Percentiles rank a stretch among this genome's conserved stretches.
These are phyloP conservation scores for Corynespora cassiicola DNA, from an alignment of 2,329 filamentous ascomycete genomes.

Conservation along the genomic window DNA sequence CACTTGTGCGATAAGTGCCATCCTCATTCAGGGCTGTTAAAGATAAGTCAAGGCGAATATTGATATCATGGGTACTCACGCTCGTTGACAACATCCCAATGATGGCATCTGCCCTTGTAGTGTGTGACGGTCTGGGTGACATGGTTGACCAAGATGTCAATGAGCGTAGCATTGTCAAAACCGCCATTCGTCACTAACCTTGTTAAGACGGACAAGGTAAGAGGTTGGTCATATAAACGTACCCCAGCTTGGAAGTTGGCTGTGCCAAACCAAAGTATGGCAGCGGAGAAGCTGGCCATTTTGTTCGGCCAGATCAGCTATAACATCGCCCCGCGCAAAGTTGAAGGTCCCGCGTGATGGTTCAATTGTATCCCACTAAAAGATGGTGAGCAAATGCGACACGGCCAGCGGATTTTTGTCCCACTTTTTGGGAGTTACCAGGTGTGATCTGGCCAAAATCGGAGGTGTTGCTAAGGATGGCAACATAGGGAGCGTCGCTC, in stretches of 20 bases:
- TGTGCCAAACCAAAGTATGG: conserved; percentile 52
- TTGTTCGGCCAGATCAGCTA: conserved; percentile 33
- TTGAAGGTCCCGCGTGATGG: conserved; percentile 35
- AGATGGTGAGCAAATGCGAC: not conserved
- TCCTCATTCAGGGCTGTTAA: conserved; percentile 49
- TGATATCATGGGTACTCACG: conserved; percentile 37
- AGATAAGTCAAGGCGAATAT: too few relatives aligned
- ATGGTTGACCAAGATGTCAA: conserved; percentile 50
- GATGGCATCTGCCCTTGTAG: conserved; percentile 48
- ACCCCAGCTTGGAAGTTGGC: conserved; percentile 49
- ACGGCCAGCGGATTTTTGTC: not conserved
- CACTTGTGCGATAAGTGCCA: conserved; percentile 44
- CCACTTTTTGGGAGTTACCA: conserved; percentile 30
- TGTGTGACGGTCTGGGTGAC: conserved; percentile 47
- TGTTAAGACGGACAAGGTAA: too few relatives aligned
- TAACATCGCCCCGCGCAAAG: conserved; percentile 33
- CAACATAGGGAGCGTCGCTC: conserved; percentile 21
- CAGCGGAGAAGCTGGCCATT: conserved; percentile 47
- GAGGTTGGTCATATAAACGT: too few relatives aligned
- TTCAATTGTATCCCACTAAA: conserved; percentile 40
- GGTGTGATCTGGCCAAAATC: conserved; percentile 33
- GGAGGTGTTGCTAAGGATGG: conserved; percentile 24
- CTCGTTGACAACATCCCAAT: conserved; percentile 51
- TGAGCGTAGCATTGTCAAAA: conserved; percentile 49
- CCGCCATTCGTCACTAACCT: conserved; percentile 43